These are phyloP conservation scores for Telopea speciosissima DNA, from an alignment of 177 flowering plant species.

Conservation along the genomic window DNA sequence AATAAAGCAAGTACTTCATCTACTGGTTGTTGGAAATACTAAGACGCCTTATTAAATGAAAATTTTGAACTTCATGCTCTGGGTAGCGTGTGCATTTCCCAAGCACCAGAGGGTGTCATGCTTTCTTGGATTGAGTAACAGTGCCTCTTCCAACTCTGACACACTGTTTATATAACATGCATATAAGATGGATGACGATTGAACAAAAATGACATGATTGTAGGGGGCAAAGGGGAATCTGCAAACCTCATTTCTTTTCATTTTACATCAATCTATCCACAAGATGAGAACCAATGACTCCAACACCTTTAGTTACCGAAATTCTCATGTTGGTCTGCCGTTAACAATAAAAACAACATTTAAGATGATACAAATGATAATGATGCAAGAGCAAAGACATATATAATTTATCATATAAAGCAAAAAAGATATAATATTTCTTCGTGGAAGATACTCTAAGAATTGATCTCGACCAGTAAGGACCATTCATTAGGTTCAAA, in stretches of 20 bases:
- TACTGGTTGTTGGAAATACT: too few species aligned
- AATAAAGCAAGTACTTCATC: too few species aligned
- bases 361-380: too few species aligned
- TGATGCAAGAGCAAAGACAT: neutral
- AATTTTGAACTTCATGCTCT: too few species aligned
- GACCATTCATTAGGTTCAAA: too few species aligned
- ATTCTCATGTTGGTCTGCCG: slow-evolving; percentile 87
- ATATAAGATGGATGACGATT: too few species aligned
- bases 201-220: neutral
- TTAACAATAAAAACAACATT: slow-evolving; percentile 1
- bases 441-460: neutral
- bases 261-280: slow-evolving; percentile 93
- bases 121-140: too few species aligned
- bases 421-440: neutral
- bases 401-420: neutral
- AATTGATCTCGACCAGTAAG: neutral
- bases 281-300: slow-evolving; percentile 92
- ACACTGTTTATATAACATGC: too few species aligned
- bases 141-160: too few species aligned
- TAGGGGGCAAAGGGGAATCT: neutral
- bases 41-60: too few species aligned
- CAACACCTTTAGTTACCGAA: slow-evolving; percentile 92
- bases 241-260: slow-evolving; percentile 83
- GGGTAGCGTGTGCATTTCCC: too few species aligned
- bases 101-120: too few species aligned